Evolutionary conservation across 495 filamentous ascomycete genomes (phyloP), one percentile per base, ranked within the genome.

Genomic region (Sphaerosporella brunnea): DNA sequence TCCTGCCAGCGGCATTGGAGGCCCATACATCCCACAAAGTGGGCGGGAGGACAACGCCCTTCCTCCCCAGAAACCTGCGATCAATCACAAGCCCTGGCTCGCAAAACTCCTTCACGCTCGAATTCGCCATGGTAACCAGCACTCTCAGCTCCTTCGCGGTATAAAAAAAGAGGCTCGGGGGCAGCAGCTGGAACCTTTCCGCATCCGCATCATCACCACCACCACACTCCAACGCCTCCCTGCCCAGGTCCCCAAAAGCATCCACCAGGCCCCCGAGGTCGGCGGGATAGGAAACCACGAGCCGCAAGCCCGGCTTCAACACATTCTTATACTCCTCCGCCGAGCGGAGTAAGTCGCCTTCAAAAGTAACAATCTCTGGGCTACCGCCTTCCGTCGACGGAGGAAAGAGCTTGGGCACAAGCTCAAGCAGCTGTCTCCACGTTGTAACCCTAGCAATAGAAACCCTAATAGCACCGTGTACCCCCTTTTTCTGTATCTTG

Each of bases 171-270:
- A 37, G 16, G 4, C 9, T 37, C 18, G 35, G 35, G 4, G 35
- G 35, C 35, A 4, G 35, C 8, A 37, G 16, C 8, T 18, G 35
- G 13, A 7, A 32, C 7, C 5, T 13, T 13, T 32, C 13, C 28
- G 5, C 7, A 5, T 32, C 28, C 28, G 7, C 28, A 32, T 32
- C 28, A 32, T n/a, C n/a, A n/a, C n/a, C n/a, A n/a, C n/a, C n/a
- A n/a, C n/a, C n/a, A n/a, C n/a, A 43, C 11, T 36, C 40, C 9
- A 43, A 20, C 53, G 55, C 55, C 53, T 47, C 55, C 51, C 53
- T 55, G 5, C 52, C 53, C 26, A 24, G 23, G 9, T 26, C 5
- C 13, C 18, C 23, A 9, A 18, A 1, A 7, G 8, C 35, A 4
- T 9, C 35, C 4, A 15, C 35, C 4, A 37, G 35, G 4, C 4